Base-by-base conservation (phyloP, 108 stramenopile genomes). In the Thalassiosira profunda region DNA sequence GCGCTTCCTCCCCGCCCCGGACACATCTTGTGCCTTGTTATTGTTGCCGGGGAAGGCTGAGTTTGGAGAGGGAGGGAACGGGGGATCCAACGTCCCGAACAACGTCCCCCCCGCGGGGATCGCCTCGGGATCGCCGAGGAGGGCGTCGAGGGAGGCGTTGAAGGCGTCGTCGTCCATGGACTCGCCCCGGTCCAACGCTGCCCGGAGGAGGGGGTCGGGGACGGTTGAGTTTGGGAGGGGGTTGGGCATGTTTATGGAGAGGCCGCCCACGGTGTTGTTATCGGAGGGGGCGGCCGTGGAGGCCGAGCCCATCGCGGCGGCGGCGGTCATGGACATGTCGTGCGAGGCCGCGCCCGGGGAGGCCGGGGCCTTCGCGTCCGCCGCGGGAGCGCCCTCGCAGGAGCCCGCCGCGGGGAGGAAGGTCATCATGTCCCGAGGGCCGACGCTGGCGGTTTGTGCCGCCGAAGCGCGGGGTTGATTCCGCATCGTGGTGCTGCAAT, bases 391-490 rank as follows among this genome's bases (percentile, higher is more conserved):
- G 4, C 26, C 61, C 31, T 4, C 61, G 45, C 9, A 9, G n/a
- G 1, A 26, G 6, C 1, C 23, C 21, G 17, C 20, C 11, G 43
- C 35, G 14, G 76, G 62, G 12, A 81, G 55, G 38, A 71, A 81
- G 0, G 80, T 81, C 80, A 81, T 81, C 70, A 81, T 76, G n/a
- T 81, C 62, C 31, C 64, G 69, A 71, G 65, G 42, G 0, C 80
- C 80, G 23, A 81, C 52, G 55, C 74, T 76, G 29, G 75, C 80
- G 31, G 80, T 81, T 38, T 81, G 80, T 26, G 80, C 80, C 33
- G 74, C 76, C 26, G n/a, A n/a, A n/a, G 48, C 61, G 0, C 29
- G 14, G 3, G 72, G 45, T 61, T 41, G 51, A 44, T 63, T 72
- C 60, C 24, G 62, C 46, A 34, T 54, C 29, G n/a, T n/a, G n/a